A percentile compares a stretch with the other conserved stretches of the same genome.
These are phyloP conservation scores for Debaryomyces maramus DNA, from an alignment of 805 yeast species.

Conservation along the genomic window DNA sequence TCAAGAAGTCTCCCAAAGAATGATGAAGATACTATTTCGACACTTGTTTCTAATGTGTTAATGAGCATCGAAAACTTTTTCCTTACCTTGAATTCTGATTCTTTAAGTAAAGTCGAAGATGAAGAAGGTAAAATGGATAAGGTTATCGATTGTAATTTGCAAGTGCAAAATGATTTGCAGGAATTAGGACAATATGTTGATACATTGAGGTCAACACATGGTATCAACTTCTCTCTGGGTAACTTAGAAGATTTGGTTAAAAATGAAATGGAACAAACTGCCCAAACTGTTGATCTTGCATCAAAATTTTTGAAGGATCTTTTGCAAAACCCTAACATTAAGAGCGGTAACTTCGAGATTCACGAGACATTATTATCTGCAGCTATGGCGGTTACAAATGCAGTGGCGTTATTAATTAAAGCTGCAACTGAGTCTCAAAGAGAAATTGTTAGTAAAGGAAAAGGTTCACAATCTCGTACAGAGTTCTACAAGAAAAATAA, in stretches of 20 bases:
- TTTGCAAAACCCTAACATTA: slow-evolving; percentile 51
- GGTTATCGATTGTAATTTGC: slow-evolving; percentile 73
- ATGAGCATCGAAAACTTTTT: slow-evolving; percentile 62
- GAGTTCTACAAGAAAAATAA: slow-evolving; percentile 84
- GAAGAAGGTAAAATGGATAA: slow-evolving; percentile 70
- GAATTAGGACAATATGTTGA: slow-evolving; percentile 56
- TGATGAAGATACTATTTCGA: slow-evolving; percentile 52
- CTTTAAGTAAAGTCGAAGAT: slow-evolving; percentile 48
- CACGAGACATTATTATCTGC: slow-evolving; percentile 76
- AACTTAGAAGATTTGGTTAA: slow-evolving; percentile 74
- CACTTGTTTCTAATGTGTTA: slow-evolving; percentile 56
- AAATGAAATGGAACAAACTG: slow-evolving; percentile 70
- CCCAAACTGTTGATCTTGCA: slow-evolving; percentile 66
- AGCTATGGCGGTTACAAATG: slow-evolving; percentile 77
- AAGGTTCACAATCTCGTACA: slow-evolving; percentile 63
- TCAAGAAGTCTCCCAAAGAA: slow-evolving; percentile 52
- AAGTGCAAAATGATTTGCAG: slow-evolving; percentile 71
- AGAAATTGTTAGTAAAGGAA: slow-evolving; percentile 74
- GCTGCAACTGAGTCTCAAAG: slow-evolving; percentile 80
- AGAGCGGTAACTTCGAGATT: slow-evolving; percentile 61
- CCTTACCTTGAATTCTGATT: slow-evolving; percentile 54
- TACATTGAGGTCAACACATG: slow-evolving; percentile 39
- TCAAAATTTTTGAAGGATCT: slow-evolving; percentile 57
- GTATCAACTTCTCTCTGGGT: slow-evolving; percentile 33
- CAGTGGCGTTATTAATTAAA: slow-evolving; percentile 67